These are phyloP conservation scores for Bassia scoparia DNA, from an alignment of 148 eudicot species.

Conservation along the genomic window DNA sequence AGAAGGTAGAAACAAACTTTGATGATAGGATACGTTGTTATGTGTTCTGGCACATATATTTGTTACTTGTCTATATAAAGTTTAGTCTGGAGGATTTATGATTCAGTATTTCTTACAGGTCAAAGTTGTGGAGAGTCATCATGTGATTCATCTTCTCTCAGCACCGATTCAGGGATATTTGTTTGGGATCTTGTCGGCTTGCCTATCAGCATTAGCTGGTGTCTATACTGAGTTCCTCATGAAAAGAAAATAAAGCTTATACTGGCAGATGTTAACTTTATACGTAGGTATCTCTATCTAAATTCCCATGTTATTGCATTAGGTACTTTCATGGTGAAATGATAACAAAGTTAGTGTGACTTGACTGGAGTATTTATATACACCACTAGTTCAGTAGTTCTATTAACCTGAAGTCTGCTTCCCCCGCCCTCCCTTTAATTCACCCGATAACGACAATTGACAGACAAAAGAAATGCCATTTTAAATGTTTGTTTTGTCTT, in stretches of 20 bases:
- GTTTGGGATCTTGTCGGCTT: constrained; percentile 87
- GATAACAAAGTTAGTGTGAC: constrained; percentile 4
- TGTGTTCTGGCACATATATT: neutral
- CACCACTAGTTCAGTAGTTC: no score
- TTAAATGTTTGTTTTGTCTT: neutral
- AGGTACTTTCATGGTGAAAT: neutral
- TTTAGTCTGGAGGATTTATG: neutral
- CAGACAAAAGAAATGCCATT: neutral
- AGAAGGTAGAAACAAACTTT: neutral
- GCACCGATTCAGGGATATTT: constrained; percentile 93
- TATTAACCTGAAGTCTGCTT: no score
- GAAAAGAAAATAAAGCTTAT: constrained; percentile 96
- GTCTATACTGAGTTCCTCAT: constrained; percentile 93
- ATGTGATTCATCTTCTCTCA: constrained; percentile 83
- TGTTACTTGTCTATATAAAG: neutral
- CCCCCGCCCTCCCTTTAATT: neutral
- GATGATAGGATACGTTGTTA: neutral
- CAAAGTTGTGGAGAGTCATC: constrained; percentile 88
- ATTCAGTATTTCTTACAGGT: constrained; percentile 40
- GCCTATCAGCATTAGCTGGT: constrained; percentile 98
- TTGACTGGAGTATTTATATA: neutral
- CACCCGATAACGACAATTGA: neutral
- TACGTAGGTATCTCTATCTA: constrained; percentile 61
- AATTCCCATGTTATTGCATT: constrained; percentile 13
- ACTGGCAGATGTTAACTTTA: constrained; percentile 98